Evolutionary conservation across 495 filamentous ascomycete genomes (phyloP).

Genomic region (Penicillium ucsense): DNA sequence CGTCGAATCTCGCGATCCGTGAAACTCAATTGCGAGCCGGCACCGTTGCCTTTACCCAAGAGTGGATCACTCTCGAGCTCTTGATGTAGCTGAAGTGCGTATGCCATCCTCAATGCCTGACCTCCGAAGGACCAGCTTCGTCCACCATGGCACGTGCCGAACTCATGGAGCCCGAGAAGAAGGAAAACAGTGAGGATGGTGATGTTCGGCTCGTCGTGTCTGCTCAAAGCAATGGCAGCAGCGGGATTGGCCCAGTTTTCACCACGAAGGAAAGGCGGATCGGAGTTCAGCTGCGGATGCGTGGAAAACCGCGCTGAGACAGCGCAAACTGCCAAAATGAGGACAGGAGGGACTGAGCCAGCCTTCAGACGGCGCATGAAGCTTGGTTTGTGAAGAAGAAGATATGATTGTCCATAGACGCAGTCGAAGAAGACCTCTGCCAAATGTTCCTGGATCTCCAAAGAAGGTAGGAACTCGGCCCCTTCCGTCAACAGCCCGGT

Average conservation of each 20-base stretch:
- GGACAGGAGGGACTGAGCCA: slow-evolving; percentile 67
- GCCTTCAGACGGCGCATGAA: slow-evolving; percentile 77
- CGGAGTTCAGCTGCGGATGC: slow-evolving; percentile 73
- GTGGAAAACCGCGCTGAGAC: slow-evolving; percentile 92
- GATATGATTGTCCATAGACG: slow-evolving; percentile 91
- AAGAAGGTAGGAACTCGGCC: slow-evolving; percentile 70
- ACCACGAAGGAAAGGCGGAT: slow-evolving; percentile 81
- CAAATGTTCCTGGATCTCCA: slow-evolving; percentile 89
- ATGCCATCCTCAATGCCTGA: slow-evolving; percentile 93
- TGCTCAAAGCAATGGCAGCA: slow-evolving; percentile 69
- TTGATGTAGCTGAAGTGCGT: slow-evolving; percentile 86
- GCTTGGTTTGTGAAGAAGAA: slow-evolving; percentile 92
- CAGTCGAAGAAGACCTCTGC: slow-evolving; percentile 94
- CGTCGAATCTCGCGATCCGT: slow-evolving; percentile 89
- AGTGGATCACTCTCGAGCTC: slow-evolving; percentile 84
- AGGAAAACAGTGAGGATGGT: slow-evolving; percentile 85
- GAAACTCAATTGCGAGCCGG: slow-evolving; percentile 62
- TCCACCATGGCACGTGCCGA: slow-evolving; percentile 93
- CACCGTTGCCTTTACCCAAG: slow-evolving; percentile 46
- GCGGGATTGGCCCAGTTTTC: slow-evolving; percentile 83
- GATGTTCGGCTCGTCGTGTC: slow-evolving; percentile 92
- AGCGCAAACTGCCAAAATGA: slow-evolving; percentile 86
- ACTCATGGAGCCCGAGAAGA: slow-evolving; percentile 85
- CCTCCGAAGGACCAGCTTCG: slow-evolving; percentile 92
- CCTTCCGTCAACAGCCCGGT: slow-evolving; percentile 68